Evolutionary conservation across 192 early-diverging fungal genomes (phyloP), one percentile per base, ranked within the genome.

Genomic region (Coemansia sp.): DNA sequence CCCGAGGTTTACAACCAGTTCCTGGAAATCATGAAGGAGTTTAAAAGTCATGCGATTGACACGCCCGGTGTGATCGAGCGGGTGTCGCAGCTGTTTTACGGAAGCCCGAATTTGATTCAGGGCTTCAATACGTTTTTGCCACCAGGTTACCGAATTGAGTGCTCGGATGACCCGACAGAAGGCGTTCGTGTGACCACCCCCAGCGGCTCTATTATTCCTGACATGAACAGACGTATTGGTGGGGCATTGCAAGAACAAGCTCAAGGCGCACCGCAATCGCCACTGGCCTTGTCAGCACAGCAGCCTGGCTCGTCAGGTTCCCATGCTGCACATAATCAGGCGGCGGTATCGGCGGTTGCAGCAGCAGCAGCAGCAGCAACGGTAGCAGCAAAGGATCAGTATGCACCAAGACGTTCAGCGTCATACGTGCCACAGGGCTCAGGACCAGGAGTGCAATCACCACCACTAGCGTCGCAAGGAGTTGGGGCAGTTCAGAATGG

Each of bases 21-120:
- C 79, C 65, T 99, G 74, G 97, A 98, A 76, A 98, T 98, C 43
- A 99, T 99, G 98, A 98, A 98, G 85, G 98, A 99, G 75, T 99
- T 99, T 72, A 98, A 98, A 80, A 92, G 93, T 69, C 95, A 97
- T 74, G 86, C 80, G 5, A 95, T 99, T 63, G 95, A 98, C 68
- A 99, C 98, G 3, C 96, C 96, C 1, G 96, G 94, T 25, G 98
- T 99, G 7, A 99, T 99, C 79, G 88, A 93, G 19, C 92, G 98
- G 41, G 98, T 99, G 7, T 98, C 98, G 44, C 90, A 84, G n/a
- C 83, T 99, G 45, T 99, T 99, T 72, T 86, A 92, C 45, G 92
- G 92, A 46, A 92, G 95, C 61, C 93, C 95, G 19, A 74, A 83
- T 38, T 83, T 99, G 53, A 97, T 99, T 42, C 93, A 90, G 57